Conservation (phyloP, 2,329 filamentous ascomycete genomes). For the Myriosclerotinia scirpicola region DNA sequence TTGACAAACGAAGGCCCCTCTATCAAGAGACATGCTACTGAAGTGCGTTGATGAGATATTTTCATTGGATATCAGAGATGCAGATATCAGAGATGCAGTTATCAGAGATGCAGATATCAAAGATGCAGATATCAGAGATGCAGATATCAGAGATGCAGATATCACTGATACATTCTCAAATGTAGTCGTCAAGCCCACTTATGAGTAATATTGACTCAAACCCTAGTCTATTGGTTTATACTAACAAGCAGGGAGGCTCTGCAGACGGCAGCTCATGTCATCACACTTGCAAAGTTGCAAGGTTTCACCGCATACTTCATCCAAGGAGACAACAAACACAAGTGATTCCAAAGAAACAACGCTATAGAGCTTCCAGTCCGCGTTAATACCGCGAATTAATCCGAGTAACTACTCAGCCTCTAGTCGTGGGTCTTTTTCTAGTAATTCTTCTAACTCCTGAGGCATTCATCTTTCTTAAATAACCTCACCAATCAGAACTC, state of each 20-base stretch:
- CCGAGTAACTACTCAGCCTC: neutral
- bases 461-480: too few species aligned
- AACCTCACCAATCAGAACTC: neutral
- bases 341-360: neutral
- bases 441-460: neutral
- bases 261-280: neutral
- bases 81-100: neutral
- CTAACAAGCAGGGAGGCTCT: neutral
- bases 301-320: too few species aligned
- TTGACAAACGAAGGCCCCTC: neutral
- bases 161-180: neutral
- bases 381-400: too few species aligned
- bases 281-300: too few species aligned
- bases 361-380: too few species aligned
- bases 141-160: neutral
- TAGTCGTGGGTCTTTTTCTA: neutral
- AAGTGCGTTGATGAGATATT: neutral
- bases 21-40: neutral
- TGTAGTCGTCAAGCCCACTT: too few species aligned
- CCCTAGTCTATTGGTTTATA: neutral
- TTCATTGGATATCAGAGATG: neutral
- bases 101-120: neutral
- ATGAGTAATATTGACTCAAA: too few species aligned
- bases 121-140: neutral
- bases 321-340: neutral